A percentile compares a stretch with the other conserved stretches of the same genome.
phyloP scores from a whole-genome alignment of 345 rosid species.

The Laguncularia racemosa region DNA sequence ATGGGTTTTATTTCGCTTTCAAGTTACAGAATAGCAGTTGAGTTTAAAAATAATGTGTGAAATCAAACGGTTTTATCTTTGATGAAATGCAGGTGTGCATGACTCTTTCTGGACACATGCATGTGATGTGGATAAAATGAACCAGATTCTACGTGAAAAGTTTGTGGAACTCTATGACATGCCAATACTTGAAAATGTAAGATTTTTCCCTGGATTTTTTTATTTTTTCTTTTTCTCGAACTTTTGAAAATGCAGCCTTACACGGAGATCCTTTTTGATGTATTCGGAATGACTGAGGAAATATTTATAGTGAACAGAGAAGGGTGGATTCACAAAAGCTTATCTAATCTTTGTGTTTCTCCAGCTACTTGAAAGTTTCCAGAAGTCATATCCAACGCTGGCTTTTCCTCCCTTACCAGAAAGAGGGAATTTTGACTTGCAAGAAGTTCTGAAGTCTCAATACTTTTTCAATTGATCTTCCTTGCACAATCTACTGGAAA shows the following conservation, averaged over 20 bases:
- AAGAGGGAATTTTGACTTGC: constrained; percentile 77
- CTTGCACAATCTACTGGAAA: background rate
- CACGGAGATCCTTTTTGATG: too few relatives aligned
- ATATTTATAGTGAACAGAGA: background rate
- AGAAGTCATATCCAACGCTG: constrained; percentile 57
- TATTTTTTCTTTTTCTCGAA: too few relatives aligned
- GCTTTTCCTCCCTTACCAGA: constrained; percentile 77
- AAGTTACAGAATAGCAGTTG: background rate
- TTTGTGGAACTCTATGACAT: constrained; percentile 84
- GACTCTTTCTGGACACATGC: constrained; percentile 99
- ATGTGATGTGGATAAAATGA: constrained; percentile 87
- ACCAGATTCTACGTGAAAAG: constrained; percentile 72
- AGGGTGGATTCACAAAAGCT: background rate
- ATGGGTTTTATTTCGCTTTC: background rate
- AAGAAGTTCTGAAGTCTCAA: constrained; percentile 65
- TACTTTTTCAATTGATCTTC: constrained; percentile 82
- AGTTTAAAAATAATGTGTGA: background rate
- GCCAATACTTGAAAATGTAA: constrained; percentile 92
- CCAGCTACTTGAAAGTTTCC: constrained; percentile 84
- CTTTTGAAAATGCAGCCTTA: too few relatives aligned
- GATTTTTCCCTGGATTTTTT: constrained; percentile 8
- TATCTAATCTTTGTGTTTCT: constrained; percentile 3
- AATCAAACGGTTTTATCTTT: background rate
- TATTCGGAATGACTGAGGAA: background rate
- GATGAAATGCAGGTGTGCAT: constrained; percentile 65